Conservation (phyloP, 352 stramenopile genomes). For the Phytophthora agathidicida region DNA sequence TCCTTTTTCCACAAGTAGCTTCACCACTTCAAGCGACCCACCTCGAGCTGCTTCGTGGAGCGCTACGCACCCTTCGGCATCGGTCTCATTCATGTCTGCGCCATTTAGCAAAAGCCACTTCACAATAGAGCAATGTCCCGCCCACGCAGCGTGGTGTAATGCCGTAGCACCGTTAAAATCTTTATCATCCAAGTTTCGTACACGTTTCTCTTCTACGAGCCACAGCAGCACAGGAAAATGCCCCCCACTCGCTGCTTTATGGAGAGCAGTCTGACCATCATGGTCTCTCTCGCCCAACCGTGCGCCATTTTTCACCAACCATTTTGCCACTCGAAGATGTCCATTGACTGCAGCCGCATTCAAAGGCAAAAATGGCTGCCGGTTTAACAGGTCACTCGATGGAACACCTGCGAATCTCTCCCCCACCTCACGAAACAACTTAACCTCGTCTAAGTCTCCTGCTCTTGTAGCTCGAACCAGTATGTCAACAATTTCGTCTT, state of each 20-base stretch:
- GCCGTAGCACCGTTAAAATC: too few species aligned
- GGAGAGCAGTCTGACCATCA: slow-evolving; percentile 1
- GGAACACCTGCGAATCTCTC: background rate
- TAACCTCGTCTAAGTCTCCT: too few species aligned
- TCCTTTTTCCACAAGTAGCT: background rate
- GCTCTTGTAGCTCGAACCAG: background rate
- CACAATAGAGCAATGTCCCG: too few species aligned
- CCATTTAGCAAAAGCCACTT: slow-evolving; percentile 1
- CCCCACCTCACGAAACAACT: background rate
- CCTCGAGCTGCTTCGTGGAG: background rate
- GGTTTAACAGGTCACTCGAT: background rate
- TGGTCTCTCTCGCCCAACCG: background rate
- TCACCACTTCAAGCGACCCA: background rate
- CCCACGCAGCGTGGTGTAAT: too few species aligned
- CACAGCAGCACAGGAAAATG: background rate
- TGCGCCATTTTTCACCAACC: background rate
- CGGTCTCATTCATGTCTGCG: background rate
- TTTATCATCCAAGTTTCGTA: too few species aligned
- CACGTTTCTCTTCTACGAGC: too few species aligned
- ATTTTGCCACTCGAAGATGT: background rate
- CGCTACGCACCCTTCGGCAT: slow-evolving; percentile 1
- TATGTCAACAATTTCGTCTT: background rate
- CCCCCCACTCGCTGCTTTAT: slow-evolving; percentile 2
- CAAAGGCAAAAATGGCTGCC: too few species aligned
- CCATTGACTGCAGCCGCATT: background rate